These are phyloP conservation scores for Tephrocybe sp. DNA, from an alignment of 768 basidiomycete species.

Conservation along the genomic window DNA sequence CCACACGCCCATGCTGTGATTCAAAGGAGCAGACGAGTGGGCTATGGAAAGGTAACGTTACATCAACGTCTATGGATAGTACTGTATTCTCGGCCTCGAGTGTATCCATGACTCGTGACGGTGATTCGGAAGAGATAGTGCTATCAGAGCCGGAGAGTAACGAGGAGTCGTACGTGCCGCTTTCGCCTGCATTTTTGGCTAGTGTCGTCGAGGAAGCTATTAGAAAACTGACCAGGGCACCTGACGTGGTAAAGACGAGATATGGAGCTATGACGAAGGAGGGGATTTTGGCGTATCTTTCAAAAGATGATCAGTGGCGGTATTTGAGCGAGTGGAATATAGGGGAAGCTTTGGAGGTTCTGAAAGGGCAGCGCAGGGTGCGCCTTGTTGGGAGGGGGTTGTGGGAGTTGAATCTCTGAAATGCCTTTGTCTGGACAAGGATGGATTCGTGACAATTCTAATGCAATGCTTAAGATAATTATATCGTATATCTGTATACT, in stretches of 20 bases:
- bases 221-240: constrained; percentile 24
- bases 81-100: constrained; percentile 28
- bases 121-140: constrained; percentile 36
- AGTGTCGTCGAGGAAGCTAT: constrained; percentile 46
- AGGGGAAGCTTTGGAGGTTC: constrained; percentile 53
- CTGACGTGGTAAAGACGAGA: constrained; percentile 3
- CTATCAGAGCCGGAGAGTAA: constrained; percentile 59
- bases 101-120: constrained; percentile 21
- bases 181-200: constrained; percentile 52
- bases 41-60: constrained; percentile 49
- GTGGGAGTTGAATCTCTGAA: constrained; percentile 36
- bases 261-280: constrained; percentile 33
- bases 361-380: constrained; percentile 36
- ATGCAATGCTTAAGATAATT: too few relatives aligned
- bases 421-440: not conserved
- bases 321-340: constrained; percentile 63
- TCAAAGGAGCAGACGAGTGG: constrained; percentile 23
- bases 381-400: constrained; percentile 35
- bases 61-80: constrained; percentile 26
- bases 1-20: constrained; percentile 33
- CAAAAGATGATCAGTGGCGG: constrained; percentile 62
- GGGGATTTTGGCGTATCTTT: constrained; percentile 46
- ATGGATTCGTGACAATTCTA: not conserved
- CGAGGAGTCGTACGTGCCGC: constrained; percentile 68
- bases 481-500: too few relatives aligned